A percentile compares a stretch with the other conserved stretches of the same genome.
Evolutionary conservation across 1,284 basidiomycete genomes (phyloP).

Genomic region (Apiotrichum akiyoshidainum): DNA sequence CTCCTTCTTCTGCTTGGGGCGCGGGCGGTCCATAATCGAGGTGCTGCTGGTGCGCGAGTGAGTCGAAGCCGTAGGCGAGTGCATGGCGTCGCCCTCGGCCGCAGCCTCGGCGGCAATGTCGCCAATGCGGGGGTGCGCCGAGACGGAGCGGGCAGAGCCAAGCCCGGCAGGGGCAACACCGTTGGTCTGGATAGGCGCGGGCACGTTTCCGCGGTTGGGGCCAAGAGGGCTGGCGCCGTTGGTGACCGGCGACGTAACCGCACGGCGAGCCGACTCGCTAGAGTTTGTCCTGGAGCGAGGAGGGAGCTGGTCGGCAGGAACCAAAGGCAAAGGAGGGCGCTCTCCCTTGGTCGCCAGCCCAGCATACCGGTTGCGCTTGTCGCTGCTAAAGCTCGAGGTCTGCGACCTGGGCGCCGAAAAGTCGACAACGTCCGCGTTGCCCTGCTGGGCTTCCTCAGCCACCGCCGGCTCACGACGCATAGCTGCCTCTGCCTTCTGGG

Average conservation of each 20-base stretch:
- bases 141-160: neutral
- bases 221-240: neutral
- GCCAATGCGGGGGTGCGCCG: neutral
- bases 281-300: neutral
- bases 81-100: neutral
- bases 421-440: no score
- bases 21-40: slow-evolving; percentile 13
- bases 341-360: neutral
- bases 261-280: neutral
- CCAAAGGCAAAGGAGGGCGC: neutral
- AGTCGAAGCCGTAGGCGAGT: neutral
- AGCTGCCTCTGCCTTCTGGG: neutral
- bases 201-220: neutral
- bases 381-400: no score
- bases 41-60: neutral
- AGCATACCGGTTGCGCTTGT: neutral
- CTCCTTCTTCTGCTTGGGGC: slow-evolving; percentile 4
- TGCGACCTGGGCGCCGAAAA: no score
- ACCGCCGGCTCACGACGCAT: neutral
- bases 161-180: no score
- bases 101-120: neutral
- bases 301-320: neutral
- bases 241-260: neutral
- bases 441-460: neutral
- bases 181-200: neutral